These are phyloP conservation scores for Leccinum variabile DNA, from an alignment of 1,284 basidiomycete genomes.

Conservation along the genomic window DNA sequence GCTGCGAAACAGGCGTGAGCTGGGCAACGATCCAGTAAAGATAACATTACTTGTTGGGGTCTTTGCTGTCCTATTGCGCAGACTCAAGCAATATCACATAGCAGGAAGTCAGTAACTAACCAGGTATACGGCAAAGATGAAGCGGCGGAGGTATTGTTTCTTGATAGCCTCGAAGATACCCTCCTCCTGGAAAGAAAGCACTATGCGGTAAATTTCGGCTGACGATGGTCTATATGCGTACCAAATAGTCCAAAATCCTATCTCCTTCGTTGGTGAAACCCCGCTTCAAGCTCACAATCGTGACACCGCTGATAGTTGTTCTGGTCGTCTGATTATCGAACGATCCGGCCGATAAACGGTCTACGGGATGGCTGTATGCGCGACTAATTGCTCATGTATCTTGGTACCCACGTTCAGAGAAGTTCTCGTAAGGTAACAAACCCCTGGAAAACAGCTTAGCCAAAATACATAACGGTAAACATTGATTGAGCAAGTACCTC, in stretches of 20 bases:
- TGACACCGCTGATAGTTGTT: constrained; percentile 30
- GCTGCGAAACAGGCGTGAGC: constrained; percentile 41
- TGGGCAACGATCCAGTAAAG: constrained; percentile 22
- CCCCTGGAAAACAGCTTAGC: constrained; percentile 25
- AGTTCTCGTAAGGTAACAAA: constrained; percentile 76
- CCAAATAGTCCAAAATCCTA: constrained; percentile 74
- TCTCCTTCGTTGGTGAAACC: constrained; percentile 80
- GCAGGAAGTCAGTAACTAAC: constrained; percentile 40
- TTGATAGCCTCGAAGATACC: constrained; percentile 80
- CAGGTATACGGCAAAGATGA: constrained; percentile 81
- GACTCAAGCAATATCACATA: constrained; percentile 2
- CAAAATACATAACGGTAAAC: background rate
- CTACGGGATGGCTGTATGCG: constrained; percentile 17
- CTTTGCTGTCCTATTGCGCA: constrained; percentile 60
- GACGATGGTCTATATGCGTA: constrained; percentile 37
- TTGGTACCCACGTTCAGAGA: constrained; percentile 57
- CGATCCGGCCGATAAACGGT: constrained; percentile 31
- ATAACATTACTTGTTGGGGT: constrained; percentile 68
- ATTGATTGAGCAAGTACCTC: constrained; percentile 42
- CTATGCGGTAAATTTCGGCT: constrained; percentile 5
- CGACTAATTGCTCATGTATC: background rate
- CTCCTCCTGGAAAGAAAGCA: constrained; percentile 52
- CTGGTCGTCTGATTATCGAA: constrained; percentile 22
- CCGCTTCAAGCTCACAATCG: constrained; percentile 63
- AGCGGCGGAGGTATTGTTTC: constrained; percentile 73